These are phyloP conservation scores for Drechslera avenae DNA, from an alignment of 2,329 filamentous ascomycete genomes.

Conservation along the genomic window DNA sequence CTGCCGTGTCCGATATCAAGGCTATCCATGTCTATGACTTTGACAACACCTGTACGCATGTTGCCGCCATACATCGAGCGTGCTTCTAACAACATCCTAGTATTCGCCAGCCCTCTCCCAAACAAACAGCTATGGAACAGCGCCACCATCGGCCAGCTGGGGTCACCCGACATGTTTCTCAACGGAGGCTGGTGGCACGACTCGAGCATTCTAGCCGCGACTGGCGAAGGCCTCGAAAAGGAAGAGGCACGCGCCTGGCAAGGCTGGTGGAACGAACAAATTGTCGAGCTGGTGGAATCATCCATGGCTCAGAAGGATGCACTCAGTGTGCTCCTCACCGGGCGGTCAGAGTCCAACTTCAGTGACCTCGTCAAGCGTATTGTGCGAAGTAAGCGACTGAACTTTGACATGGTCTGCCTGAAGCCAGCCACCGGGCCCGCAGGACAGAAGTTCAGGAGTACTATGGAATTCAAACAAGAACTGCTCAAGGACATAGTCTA, in stretches of 20 bases:
- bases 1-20: constrained; percentile 73
- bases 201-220: constrained; percentile 79
- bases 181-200: constrained; percentile 99
- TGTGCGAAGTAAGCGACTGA: constrained; percentile 73
- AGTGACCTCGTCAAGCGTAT: constrained; percentile 81
- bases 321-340: constrained; percentile 84
- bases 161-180: constrained; percentile 74
- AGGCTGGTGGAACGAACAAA: constrained; percentile 95
- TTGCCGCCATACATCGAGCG: constrained; percentile 5
- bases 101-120: constrained; percentile 89
- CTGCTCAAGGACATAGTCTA: constrained; percentile 81
- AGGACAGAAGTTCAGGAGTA: constrained; percentile 77
- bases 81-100: constrained; percentile 50
- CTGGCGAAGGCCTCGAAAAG: constrained; percentile 77
- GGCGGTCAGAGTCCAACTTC: constrained; percentile 78
- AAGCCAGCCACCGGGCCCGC: constrained; percentile 84
- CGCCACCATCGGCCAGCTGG: constrained; percentile 75
- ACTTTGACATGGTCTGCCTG: constrained; percentile 86
- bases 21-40: constrained; percentile 95
- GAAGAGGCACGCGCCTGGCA: constrained; percentile 87
- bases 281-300: constrained; percentile 77
- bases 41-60: constrained; percentile 81
- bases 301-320: constrained; percentile 85
- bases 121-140: constrained; percentile 87
- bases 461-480: constrained; percentile 90